phyloP scores from a whole-genome alignment of 495 filamentous ascomycete species.

The Barbatosphaeria neglecta region DNA sequence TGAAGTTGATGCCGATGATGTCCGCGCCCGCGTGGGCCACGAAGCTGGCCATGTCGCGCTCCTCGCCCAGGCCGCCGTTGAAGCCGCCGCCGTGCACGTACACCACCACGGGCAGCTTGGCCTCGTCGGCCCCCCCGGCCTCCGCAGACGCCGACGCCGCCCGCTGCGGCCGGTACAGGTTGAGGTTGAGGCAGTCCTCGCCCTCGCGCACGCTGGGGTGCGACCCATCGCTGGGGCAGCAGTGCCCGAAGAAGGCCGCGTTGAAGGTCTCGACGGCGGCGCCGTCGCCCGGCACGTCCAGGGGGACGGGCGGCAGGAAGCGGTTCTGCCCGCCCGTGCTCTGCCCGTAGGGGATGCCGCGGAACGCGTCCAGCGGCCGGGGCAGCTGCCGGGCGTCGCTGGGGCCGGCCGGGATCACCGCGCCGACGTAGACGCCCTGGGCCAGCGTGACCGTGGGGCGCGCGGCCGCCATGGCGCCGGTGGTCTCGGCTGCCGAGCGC shows the following conservation, averaged over 20 bases:
- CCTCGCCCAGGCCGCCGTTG: conserved; percentile 30
- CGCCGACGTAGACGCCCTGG: conserved; percentile 47
- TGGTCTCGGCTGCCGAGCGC: not conserved
- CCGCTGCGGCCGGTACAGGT: conserved; percentile 31
- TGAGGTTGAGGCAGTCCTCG: conserved; percentile 42
- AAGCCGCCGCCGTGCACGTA: conserved; percentile 48
- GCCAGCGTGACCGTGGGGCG: conserved; percentile 26
- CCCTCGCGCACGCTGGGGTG: conserved; percentile 15
- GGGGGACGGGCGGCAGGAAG: conserved; percentile 38
- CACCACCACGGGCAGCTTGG: conserved; percentile 43
- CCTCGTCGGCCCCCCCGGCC: no score
- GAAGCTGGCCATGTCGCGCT: conserved; percentile 38
- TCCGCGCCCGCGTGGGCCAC: conserved; percentile 40
- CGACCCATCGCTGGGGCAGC: conserved; percentile 26
- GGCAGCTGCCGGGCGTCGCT: conserved; percentile 24
- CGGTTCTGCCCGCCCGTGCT: conserved; percentile 43
- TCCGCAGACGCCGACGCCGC: conserved; percentile 18
- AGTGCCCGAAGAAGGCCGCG: conserved; percentile 30
- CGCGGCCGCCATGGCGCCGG: not conserved
- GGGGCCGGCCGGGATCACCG: conserved; percentile 18
- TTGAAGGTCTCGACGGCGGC: conserved; percentile 16
- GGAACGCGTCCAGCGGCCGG: conserved; percentile 41
- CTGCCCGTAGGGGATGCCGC: conserved; percentile 51
- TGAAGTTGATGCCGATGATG: conserved; percentile 51
- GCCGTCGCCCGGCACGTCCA: conserved; percentile 9